Percentiles rank a stretch among this genome's conserved stretches.
phyloP scores from a whole-genome alignment of 140 eudicot genomes.

The Cichorium intybus region DNA sequence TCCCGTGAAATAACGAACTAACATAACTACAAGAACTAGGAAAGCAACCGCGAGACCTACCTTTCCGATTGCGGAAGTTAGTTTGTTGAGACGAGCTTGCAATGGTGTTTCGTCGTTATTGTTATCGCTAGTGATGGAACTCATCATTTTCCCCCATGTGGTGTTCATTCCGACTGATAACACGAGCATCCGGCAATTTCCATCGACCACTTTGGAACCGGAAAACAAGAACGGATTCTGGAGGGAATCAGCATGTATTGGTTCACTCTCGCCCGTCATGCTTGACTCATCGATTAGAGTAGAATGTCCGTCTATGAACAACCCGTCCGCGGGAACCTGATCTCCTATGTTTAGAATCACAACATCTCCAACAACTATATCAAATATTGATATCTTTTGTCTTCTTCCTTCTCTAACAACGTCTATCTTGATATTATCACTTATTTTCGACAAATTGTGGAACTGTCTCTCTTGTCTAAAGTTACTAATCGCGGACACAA shows the following conservation, averaged over 20 bases:
- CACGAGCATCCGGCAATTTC: conserved; percentile 71
- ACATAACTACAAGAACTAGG: conserved; percentile 61
- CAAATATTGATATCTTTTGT: conserved; percentile 73
- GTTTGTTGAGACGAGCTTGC: conserved; percentile 65
- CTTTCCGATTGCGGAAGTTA: conserved; percentile 83
- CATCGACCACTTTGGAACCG: conserved; percentile 90
- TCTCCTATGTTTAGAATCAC: conserved; percentile 61
- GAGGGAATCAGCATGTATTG: conserved; percentile 39
- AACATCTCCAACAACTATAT: conserved; percentile 77
- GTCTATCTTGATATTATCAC: conserved; percentile 61
- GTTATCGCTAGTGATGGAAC: conserved; percentile 52
- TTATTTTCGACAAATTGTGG: conserved; percentile 64
- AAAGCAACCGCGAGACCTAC: conserved; percentile 80
- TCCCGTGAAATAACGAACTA: conserved; percentile 79
- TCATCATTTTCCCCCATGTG: conserved; percentile 88
- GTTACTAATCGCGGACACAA: conserved; percentile 71
- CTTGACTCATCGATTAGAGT: conserved; percentile 82
- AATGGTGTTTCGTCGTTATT: conserved; percentile 72
- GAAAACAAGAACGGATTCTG: conserved; percentile 71
- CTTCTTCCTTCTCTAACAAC: conserved; percentile 63
- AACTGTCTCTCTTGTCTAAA: conserved; percentile 81
- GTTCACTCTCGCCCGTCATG: conserved; percentile 91
- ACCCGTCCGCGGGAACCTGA: conserved; percentile 84
- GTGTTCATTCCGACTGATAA: conserved; percentile 76
- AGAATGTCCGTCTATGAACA: conserved; percentile 80